Evolutionary conservation across 2,329 filamentous ascomycete species (phyloP).

Genomic region (Lachnellula suecica): DNA sequence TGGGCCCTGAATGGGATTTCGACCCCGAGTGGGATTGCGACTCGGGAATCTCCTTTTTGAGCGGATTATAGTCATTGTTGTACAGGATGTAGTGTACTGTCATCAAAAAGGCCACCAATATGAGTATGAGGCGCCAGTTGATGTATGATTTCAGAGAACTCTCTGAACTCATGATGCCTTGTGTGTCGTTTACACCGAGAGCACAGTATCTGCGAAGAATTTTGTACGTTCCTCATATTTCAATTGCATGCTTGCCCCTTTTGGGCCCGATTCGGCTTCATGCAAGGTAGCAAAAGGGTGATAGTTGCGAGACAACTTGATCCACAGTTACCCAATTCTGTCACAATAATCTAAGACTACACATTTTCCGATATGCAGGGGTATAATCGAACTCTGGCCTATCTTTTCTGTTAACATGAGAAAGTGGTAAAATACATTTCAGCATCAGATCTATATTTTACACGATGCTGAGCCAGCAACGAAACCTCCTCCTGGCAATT

Average conservation of each 20-base stretch:
- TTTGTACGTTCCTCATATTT: too few species aligned
- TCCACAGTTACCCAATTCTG: too few species aligned
- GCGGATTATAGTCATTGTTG: not conserved
- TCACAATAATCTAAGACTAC: too few species aligned
- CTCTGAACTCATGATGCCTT: not conserved
- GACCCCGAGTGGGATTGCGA: not conserved
- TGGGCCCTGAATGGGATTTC: too few species aligned
- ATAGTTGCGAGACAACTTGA: too few species aligned
- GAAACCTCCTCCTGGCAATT: not conserved
- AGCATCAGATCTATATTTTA: not conserved
- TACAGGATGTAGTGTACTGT: conserved; percentile 8
- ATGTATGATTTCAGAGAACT: not conserved
- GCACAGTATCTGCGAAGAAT: too few species aligned
- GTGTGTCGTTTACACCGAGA: not conserved
- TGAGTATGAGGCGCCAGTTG: conserved; percentile 5
- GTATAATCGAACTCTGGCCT: too few species aligned
- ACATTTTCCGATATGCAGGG: too few species aligned
- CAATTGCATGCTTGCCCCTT: too few species aligned
- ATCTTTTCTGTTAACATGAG: too few species aligned
- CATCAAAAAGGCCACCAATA: conserved; percentile 9
- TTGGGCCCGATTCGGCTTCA: too few species aligned
- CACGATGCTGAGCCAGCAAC: not conserved
- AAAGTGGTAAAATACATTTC: not conserved
- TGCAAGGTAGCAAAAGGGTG: too few species aligned
- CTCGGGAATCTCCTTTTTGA: conserved; percentile 3